Evolutionary conservation across 2,329 filamentous ascomycete species (phyloP).

Genomic region (Trichoderma lentiforme): DNA sequence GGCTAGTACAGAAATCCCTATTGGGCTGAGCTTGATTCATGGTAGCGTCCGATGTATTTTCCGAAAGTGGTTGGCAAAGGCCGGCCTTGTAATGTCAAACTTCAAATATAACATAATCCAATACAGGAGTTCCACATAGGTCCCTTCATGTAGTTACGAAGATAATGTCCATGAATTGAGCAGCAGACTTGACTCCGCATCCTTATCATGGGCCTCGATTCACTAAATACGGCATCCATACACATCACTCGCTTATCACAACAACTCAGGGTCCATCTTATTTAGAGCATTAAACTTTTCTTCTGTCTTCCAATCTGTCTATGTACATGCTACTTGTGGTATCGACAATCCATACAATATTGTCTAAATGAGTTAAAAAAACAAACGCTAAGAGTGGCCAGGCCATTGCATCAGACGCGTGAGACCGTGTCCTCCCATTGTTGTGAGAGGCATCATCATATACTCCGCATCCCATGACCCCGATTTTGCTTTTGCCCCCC

Average conservation of each 20-base stretch:
- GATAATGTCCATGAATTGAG: background rate
- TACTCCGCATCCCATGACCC: background rate
- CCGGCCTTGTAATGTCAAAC: background rate
- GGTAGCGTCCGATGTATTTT: background rate
- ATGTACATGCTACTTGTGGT: constrained; percentile 2
- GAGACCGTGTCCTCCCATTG: background rate
- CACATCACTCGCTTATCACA: background rate
- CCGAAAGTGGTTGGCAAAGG: background rate
- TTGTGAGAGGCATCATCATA: background rate
- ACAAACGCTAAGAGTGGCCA: background rate
- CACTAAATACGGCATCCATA: background rate
- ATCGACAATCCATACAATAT: constrained; percentile 1
- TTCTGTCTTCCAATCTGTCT: background rate
- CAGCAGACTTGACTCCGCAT: background rate
- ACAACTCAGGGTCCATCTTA: background rate
- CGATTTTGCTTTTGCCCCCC: background rate
- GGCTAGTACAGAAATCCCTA: background rate
- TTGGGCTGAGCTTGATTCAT: background rate
- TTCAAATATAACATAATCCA: background rate
- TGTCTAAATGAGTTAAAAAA: background rate
- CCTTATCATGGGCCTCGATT: background rate
- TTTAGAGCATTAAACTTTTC: background rate
- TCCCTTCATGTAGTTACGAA: background rate
- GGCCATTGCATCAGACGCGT: background rate
- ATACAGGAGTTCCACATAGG: background rate